Evolutionary conservation across 305 asterid genomes (phyloP), one percentile per base, ranked within the genome.

Genomic region (Fraxinus albicans): DNA sequence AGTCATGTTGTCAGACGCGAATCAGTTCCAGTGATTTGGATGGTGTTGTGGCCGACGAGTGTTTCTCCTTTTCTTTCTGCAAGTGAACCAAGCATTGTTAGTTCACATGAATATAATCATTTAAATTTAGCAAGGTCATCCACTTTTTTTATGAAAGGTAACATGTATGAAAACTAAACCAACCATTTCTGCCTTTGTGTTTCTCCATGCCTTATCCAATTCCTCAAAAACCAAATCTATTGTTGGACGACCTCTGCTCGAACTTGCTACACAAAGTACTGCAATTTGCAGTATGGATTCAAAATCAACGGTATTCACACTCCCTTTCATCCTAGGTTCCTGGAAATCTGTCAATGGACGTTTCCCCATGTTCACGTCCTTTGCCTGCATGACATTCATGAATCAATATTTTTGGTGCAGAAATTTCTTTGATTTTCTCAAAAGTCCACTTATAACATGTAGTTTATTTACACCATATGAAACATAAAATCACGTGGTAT

Each of bases 281-380:
- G 98, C 98, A 84, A 93, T 85, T 80, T 94, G 93, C 87, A 94
- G 80, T 77, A 94, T 92, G 85, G 97, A 91, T 78, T 93, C 92
- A 47, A 93, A 94, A 83, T 94, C 98, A 23, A 85, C 89, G n/a
- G 84, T 86, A 79, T 89, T 86, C 36, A 93, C 83, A 36, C 85
- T 82, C 34, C 92, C 94, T 77, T 84, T 81, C 89, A 94, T 80
- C 74, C 53, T 85, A 1, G 87, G 90, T 38, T 94, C 98, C 82
- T 92, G 94, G 73, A 94, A 91, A 81, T 94, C 98, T 33, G 85
- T 77, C 10, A 93, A 84, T 35, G 94, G 92, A 1, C 98, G 90
- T 86, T 88, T 92, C 8, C 86, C 88, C 89, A 88, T 90, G 89
- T 91, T 89, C 86, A 93, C 97, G 82, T 93, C 98, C 85, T 89